A percentile compares a stretch with the other conserved stretches of the same genome.
Evolutionary conservation across 805 yeast genomes (phyloP).

Genomic region (Candida silvicultrix): DNA sequence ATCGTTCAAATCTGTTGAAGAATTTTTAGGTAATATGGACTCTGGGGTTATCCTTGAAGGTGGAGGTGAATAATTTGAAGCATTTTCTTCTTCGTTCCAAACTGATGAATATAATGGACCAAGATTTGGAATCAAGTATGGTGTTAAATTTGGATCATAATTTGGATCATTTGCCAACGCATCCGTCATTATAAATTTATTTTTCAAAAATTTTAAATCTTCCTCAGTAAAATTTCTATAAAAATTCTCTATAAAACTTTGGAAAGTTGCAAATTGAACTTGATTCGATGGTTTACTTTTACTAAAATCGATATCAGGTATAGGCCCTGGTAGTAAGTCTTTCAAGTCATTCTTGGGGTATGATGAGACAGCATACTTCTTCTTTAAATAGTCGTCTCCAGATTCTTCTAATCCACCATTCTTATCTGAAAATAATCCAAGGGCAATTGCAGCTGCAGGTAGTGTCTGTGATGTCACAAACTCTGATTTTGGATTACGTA

Average conservation of each 20-base stretch:
- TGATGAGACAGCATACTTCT: conserved; percentile 82
- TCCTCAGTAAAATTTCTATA: conserved; percentile 75
- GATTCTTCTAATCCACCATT: conserved; percentile 50
- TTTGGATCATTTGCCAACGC: conserved; percentile 29
- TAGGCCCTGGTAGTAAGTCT: conserved; percentile 76
- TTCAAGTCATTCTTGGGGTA: conserved; percentile 76
- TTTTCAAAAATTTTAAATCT: conserved; percentile 68
- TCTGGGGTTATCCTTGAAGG: conserved; percentile 37
- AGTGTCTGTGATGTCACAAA: conserved; percentile 66
- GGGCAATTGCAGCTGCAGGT: conserved; percentile 55
- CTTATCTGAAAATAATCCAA: conserved; percentile 62
- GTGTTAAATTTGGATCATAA: conserved; percentile 64
- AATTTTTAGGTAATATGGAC: conserved; percentile 46
- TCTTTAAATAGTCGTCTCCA: conserved; percentile 70
- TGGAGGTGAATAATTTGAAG: conserved; percentile 42
- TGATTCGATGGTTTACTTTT: conserved; percentile 82
- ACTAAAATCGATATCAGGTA: conserved; percentile 84
- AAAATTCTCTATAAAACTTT: conserved; percentile 78
- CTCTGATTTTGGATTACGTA: conserved; percentile 70
- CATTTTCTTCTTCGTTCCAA: conserved; percentile 81
- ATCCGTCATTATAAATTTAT: conserved; percentile 52
- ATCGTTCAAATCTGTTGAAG: conserved; percentile 52
- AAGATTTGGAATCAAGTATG: conserved; percentile 76
- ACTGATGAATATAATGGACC: conserved; percentile 78
- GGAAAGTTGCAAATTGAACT: conserved; percentile 85